Conservation (phyloP, 148 eudicot genomes). For the Rhododendron kiyosumense region DNA sequence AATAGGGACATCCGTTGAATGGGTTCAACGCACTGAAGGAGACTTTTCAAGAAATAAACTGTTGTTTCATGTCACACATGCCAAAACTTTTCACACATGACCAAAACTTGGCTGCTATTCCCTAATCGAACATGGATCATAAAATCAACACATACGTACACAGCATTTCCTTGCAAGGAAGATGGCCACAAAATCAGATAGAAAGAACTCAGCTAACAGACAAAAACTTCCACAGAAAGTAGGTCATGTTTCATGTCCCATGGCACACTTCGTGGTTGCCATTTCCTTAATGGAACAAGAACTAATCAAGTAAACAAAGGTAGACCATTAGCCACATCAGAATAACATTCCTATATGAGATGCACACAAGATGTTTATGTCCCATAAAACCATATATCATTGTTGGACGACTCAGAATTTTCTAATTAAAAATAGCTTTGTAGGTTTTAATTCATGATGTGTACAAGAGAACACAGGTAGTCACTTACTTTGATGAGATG, state of each 20-base stretch:
- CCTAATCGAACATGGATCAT: not conserved
- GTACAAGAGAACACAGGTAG: not conserved
- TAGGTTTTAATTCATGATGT: not conserved
- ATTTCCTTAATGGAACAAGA: not conserved
- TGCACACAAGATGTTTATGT: not conserved
- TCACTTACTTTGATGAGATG: slow-evolving; percentile 76
- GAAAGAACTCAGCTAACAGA: not conserved
- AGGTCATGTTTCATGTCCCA: not conserved
- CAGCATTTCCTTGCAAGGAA: not conserved
- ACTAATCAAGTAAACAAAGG: not conserved
- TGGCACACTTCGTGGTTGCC: not conserved
- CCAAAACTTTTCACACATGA: not conserved
- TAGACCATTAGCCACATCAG: not conserved
- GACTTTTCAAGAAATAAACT: not conserved
- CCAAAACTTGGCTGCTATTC: not conserved
- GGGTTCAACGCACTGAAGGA: not conserved
- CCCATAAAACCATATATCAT: not conserved
- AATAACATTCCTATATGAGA: not conserved
- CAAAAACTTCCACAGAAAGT: not conserved
- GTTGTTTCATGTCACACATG: not conserved
- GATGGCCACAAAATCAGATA: not conserved
- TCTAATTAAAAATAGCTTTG: not conserved
- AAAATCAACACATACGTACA: not conserved
- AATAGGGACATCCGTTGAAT: not conserved
- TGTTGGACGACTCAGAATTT: not conserved